Conservation (phyloP, 116 monocot genomes). For the Posidonia oceanica region DNA sequence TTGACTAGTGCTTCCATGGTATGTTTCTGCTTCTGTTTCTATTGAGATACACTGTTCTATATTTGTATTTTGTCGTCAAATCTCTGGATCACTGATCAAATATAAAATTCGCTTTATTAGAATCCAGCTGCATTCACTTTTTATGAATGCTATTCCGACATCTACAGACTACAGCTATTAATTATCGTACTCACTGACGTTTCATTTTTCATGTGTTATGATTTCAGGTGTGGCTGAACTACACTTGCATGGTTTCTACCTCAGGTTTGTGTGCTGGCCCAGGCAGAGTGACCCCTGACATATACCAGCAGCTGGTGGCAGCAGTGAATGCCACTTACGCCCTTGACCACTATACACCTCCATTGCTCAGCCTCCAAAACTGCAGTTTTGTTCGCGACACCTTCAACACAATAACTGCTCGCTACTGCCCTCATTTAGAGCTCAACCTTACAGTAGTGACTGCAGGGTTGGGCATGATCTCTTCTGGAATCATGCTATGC, state of each 20-base stretch:
- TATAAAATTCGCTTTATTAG: no score
- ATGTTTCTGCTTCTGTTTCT: conserved; percentile 1
- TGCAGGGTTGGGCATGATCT: conserved; percentile 47
- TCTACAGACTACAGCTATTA: neutral
- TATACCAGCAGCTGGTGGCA: conserved; percentile 35
- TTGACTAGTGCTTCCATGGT: conserved; percentile 54
- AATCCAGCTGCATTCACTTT: no score
- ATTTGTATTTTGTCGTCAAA: no score
- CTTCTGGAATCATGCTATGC: conserved; percentile 57
- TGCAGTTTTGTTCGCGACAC: conserved; percentile 78
- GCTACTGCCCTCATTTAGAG: conserved; percentile 49
- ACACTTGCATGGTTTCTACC: conserved; percentile 32
- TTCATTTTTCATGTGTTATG: neutral
- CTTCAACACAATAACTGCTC: conserved; percentile 36
- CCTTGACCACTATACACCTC: conserved; percentile 58
- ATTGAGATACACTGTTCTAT: no score
- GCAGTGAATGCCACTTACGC: conserved; percentile 81
- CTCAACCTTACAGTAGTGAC: conserved; percentile 40
- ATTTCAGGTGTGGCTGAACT: conserved; percentile 65
- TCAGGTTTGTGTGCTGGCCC: conserved; percentile 31
- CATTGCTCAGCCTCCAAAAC: conserved; percentile 59
- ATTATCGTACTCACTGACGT: neutral
- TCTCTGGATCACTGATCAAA: no score
- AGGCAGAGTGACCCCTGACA: conserved; percentile 49
- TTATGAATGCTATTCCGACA: neutral